Percentiles rank a stretch among this genome's conserved stretches.
Conservation (phyloP, 331 rosid genomes). For the Quercus phellos region DNA sequence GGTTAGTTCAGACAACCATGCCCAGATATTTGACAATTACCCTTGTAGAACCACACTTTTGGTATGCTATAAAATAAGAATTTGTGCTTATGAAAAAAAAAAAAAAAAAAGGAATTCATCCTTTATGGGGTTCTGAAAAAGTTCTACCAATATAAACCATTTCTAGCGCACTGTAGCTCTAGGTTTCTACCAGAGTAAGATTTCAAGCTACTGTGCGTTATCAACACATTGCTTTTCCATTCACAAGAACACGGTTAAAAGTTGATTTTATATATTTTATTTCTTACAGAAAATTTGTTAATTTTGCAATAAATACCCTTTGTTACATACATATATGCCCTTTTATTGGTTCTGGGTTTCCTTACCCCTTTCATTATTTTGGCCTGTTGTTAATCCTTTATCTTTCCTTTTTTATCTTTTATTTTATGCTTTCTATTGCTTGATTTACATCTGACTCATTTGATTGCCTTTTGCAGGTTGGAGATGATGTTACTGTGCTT, state of each 20-base stretch:
- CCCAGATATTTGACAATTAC: not conserved
- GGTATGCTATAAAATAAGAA: not conserved
- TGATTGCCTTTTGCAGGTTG: slow-evolving; percentile 44
- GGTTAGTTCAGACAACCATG: not conserved
- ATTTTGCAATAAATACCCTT: not conserved
- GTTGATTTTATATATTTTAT: too few species aligned
- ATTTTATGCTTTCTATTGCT: not conserved
- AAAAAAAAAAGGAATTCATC: not conserved
- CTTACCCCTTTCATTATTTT: too few species aligned
- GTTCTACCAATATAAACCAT: not conserved
- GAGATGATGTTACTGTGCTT: slow-evolving; percentile 63
- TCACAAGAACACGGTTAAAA: not conserved
- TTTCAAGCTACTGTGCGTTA: not conserved
- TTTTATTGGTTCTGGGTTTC: too few species aligned
- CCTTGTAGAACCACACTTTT: not conserved
- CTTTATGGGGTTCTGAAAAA: not conserved
- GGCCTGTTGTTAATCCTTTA: not conserved
- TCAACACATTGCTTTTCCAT: not conserved
- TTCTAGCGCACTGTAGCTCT: not conserved
- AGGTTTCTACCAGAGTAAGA: not conserved
- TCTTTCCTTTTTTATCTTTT: not conserved
- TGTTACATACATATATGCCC: not conserved
- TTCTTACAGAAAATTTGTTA: not conserved
- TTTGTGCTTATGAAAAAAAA: too few species aligned
- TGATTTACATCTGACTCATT: slow-evolving; percentile 8